Evolutionary conservation across 2,329 filamentous ascomycete species (phyloP), one percentile per base, ranked within the genome.

Genomic region (Berkeleyomyces basicola): DNA sequence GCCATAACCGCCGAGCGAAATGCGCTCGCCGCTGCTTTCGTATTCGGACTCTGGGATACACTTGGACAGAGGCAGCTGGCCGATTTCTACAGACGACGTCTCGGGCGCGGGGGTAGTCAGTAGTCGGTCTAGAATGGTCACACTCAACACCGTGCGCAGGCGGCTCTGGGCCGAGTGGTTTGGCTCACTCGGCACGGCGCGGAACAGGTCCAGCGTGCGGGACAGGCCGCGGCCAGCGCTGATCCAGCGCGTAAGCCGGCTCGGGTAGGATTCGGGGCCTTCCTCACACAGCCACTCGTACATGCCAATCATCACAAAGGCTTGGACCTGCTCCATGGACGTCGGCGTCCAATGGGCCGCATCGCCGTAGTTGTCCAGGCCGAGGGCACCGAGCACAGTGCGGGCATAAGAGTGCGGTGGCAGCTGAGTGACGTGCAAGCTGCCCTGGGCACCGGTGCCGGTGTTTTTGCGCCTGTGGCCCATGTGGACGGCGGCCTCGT

Each of bases 291-390:
- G 11, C 61, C 61, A 63, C 37, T 63, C 61, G 40, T 47, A 51
- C 11, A 63, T 49, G n/a, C 39, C 61, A n/a, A 63, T 33, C 31
- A 59, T n/a, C 16, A 63, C 31, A 16, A 63, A 59, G 33, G 61
- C 61, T n/a, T 63, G 61, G 0, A 63, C 33, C 9, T 49, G 31
- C 10, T 42, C 42, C 31, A 63, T 44, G 23, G 53, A 49, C 16
- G 33, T 9, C 4, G 55, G 55, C 9, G 31, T 31, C 61, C 55
- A 63, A 23, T 2, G 4, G 7, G 53, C n/a, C n/a, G 44, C n/a
- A 36, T 59, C 36, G 16, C n/a, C 16, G n/a, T 14, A 33, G 9
- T 49, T 37, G n/a, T 59, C 39, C 7, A 51, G 47, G 6, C 36
- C 53, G n/a, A 63, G 37, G 33, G 33, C 55, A 2, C 40, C 44